Conservation (phyloP, 805 yeast genomes). For the Wickerhamiella spandovensis region DNA sequence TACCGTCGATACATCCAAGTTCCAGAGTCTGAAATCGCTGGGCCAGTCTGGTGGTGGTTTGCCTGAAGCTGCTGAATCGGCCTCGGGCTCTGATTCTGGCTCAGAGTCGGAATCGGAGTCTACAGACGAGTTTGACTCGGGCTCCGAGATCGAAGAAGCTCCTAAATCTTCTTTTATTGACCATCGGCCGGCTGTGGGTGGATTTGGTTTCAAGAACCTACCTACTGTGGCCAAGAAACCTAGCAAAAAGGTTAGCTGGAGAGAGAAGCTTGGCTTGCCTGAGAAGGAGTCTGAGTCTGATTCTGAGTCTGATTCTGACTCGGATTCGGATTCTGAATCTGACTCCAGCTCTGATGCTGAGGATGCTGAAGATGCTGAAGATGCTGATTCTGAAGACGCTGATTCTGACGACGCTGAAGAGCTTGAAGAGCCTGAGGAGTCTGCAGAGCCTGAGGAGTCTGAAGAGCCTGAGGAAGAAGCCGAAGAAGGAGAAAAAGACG, state of each 20-base stretch:
- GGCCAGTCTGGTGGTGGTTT: conserved; percentile 34
- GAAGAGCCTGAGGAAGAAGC: conserved; percentile 20
- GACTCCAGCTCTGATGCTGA: not conserved
- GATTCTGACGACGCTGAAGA: conserved; percentile 47
- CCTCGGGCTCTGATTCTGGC: conserved; percentile 59
- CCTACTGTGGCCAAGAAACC: conserved; percentile 8
- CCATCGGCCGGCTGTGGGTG: conserved; percentile 49
- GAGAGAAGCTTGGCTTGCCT: conserved; percentile 15
- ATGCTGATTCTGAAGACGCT: conserved; percentile 35
- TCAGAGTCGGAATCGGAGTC: conserved; percentile 49
- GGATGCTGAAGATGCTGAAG: not conserved
- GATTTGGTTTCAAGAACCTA: conserved; percentile 35
- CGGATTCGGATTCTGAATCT: not conserved
- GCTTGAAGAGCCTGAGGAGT: conserved; percentile 31
- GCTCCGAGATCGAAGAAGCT: conserved; percentile 1
- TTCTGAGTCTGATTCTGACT: not conserved
- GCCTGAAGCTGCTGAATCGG: conserved; percentile 36
- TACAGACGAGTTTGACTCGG: conserved; percentile 44
- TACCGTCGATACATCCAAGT: conserved; percentile 52
- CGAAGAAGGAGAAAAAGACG: conserved; percentile 28
- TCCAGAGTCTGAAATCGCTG: conserved; percentile 61
- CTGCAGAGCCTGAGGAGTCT: conserved; percentile 10
- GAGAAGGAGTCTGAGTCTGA: not conserved
- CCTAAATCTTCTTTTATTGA: conserved; percentile 39
- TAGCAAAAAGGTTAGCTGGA: conserved; percentile 14